phyloP scores from a whole-genome alignment of 73 alveolate genomes.

The Paramecium bursaria region DNA sequence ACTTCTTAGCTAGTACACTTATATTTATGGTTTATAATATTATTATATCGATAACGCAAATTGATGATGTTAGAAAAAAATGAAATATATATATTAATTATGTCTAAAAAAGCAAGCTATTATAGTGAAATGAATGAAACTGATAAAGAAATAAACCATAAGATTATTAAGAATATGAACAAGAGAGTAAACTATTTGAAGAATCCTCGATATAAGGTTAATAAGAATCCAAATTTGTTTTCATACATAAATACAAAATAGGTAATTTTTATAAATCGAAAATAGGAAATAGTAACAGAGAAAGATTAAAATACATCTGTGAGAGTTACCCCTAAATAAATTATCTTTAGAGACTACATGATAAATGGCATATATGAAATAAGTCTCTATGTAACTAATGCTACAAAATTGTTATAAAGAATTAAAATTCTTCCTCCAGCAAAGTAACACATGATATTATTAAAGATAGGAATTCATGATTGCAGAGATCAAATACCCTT shows the following conservation, averaged over 20 bases:
- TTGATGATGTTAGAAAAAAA: too few species aligned
- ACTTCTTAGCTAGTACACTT: slow-evolving; percentile 58
- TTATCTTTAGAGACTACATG: slow-evolving; percentile 80
- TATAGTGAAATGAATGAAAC: slow-evolving; percentile 86
- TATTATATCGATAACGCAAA: too few species aligned
- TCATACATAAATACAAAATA: slow-evolving; percentile 73
- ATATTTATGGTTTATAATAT: slow-evolving; percentile 56
- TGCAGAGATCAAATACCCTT: slow-evolving; percentile 84
- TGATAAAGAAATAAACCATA: slow-evolving; percentile 93
- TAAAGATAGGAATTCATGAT: slow-evolving; percentile 85
- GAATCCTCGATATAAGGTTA: slow-evolving; percentile 89
- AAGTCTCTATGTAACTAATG: slow-evolving; percentile 90
- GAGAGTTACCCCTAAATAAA: slow-evolving; percentile 17
- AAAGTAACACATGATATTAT: slow-evolving; percentile 21
- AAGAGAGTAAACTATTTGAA: slow-evolving; percentile 89
- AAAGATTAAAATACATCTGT: slow-evolving; percentile 39
- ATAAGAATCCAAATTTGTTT: slow-evolving; percentile 77
- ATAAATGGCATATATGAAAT: slow-evolving; percentile 91
- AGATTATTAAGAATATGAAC: slow-evolving; percentile 95
- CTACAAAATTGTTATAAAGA: slow-evolving; percentile 80
- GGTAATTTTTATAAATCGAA: not conserved
- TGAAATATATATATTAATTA: too few species aligned
- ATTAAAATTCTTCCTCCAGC: slow-evolving; percentile 88
- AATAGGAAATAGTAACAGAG: slow-evolving; percentile 5
- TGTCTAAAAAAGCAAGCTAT: slow-evolving; percentile 70